Evolutionary conservation across 129 eudicot species (phyloP).

Genomic region (Solidago caesia): DNA sequence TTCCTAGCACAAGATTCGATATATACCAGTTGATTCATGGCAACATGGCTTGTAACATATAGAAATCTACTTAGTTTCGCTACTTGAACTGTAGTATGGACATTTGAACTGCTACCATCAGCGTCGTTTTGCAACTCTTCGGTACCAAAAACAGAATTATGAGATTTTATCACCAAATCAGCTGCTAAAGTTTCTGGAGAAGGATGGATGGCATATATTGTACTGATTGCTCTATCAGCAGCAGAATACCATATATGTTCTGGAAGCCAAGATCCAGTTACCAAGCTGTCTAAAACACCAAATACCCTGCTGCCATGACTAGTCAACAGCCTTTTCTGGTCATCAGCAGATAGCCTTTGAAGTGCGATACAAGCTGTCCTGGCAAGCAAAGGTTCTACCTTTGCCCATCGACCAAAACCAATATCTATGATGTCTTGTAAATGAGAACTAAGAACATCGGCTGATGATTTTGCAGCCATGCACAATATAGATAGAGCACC

Average conservation of each 20-base stretch:
- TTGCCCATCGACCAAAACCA: constrained; percentile 99
- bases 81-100: constrained; percentile 60
- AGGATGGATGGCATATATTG: constrained; percentile 84
- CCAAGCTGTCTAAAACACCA: constrained; percentile 62
- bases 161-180: constrained; percentile 55
- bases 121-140: constrained; percentile 49
- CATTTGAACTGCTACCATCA: constrained; percentile 32
- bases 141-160: constrained; percentile 58
- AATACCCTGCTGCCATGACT: constrained; percentile 74
- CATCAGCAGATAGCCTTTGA: constrained; percentile 75
- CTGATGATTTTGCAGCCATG: constrained; percentile 96
- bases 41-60: constrained; percentile 79
- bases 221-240: constrained; percentile 84
- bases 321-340: constrained; percentile 68
- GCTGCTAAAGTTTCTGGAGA: constrained; percentile 86
- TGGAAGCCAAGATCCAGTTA: constrained; percentile 78
- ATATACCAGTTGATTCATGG: constrained; percentile 84
- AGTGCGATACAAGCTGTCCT: constrained; percentile 89
- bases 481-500: constrained; percentile 82
- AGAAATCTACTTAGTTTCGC: constrained; percentile 66
- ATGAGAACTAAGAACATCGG: constrained; percentile 75
- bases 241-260: constrained; percentile 91
- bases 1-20: constrained; percentile 80
- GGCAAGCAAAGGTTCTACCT: constrained; percentile 96
- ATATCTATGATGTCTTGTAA: constrained; percentile 91